phyloP scores from a whole-genome alignment of 1,139 yeast genomes.

The Blastobotrys elegans region DNA sequence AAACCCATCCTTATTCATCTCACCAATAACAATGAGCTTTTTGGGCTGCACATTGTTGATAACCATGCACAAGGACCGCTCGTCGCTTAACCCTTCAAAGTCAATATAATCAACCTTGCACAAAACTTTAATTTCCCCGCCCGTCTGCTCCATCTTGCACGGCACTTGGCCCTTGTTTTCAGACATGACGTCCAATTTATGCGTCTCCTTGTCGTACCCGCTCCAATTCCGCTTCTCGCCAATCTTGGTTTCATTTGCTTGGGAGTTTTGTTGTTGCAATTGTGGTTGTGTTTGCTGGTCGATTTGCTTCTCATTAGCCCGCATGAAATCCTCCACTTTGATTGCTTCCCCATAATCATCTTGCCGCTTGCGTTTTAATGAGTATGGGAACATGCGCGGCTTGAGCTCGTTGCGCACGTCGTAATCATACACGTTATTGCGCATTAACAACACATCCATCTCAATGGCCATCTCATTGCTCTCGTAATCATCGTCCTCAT shows the following conservation, averaged over 20 bases:
- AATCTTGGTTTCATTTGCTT: constrained; percentile 28
- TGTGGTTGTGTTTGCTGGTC: background rate
- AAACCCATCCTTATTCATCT: constrained; percentile 2
- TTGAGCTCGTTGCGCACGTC: constrained; percentile 60
- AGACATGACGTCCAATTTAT: constrained; percentile 52
- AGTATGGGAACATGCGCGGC: constrained; percentile 75
- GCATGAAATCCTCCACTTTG: constrained; percentile 56
- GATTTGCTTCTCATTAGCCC: constrained; percentile 17
- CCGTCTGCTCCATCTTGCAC: constrained; percentile 32
- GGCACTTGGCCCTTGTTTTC: constrained; percentile 46
- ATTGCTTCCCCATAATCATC: constrained; percentile 87
- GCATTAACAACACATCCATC: constrained; percentile 34
- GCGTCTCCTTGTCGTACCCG: constrained; percentile 35
- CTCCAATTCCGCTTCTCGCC: constrained; percentile 39
- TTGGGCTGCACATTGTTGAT: constrained; percentile 77
- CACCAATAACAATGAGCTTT: constrained; percentile 50
- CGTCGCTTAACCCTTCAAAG: constrained; percentile 78
- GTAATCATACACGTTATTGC: constrained; percentile 46
- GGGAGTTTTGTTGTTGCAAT: background rate
- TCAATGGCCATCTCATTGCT: constrained; percentile 28
- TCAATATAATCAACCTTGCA: constrained; percentile 79
- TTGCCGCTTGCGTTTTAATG: constrained; percentile 49
- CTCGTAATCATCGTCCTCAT: constrained; percentile 4
- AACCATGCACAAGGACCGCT: constrained; percentile 74
- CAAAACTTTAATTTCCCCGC: constrained; percentile 45